Base-by-base conservation (phyloP, 2,329 filamentous ascomycete genomes). In the Calonectria hawksworthii region DNA sequence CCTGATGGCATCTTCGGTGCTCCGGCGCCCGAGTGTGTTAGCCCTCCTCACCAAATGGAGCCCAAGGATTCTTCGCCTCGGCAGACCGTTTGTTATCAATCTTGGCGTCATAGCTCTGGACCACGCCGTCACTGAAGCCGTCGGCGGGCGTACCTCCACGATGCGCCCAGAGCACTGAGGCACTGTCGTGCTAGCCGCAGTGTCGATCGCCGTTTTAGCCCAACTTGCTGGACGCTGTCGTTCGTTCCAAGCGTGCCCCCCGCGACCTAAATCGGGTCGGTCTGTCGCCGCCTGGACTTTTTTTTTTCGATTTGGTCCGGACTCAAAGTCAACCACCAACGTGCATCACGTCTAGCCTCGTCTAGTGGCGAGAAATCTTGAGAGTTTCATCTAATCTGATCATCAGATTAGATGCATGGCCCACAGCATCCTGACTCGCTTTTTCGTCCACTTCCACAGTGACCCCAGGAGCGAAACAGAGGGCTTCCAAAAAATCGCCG, bases 331-430 rank as follows among this genome's bases (percentile, higher is more conserved):
- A 63, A 63, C 56, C 34, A 30, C 36, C 56, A 63, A 63, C 23
- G 3, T 21, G 32, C 56, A 10, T 41, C 1, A 3, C 34, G 10
- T 32, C 30, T 56, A 56, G 52, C 23, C 30, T 41, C n/a, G 3
- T 1, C 56, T 26, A 41, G 23, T 63, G 56, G 56, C 56, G 56
- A 41, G 36, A 41, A 63, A 63, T 13, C 13, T 14, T 16, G 16
- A 34, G 16, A 34, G 14, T 4, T 14, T 11, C 34, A 63, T 63
- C 56, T 63, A 63, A 63, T 63, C 56, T 63, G 56, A 63, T 41
- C 5, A 63, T 63, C 56, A 63, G 36, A 63, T 63, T 63, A 63
- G 56, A 63, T 63, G 21, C 5, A 26, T 63, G 36, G n/a, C 32
- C 36, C 56, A 28, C 36, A 28, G 38, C 23, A n/a, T 26, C 9